These are phyloP conservation scores for Populus alba DNA, from an alignment of 345 rosid genomes.

Conservation along the genomic window DNA sequence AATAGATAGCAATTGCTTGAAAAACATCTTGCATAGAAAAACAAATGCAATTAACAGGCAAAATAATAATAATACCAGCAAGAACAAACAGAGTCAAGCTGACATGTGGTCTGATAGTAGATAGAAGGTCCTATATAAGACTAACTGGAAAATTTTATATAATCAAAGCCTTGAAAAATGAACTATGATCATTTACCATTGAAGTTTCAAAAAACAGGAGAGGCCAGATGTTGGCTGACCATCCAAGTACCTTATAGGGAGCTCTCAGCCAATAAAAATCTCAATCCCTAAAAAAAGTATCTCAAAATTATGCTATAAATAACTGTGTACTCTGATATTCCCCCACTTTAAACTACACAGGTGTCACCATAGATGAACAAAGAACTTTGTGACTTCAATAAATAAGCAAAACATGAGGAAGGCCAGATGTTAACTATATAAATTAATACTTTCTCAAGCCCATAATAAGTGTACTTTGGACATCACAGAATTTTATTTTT, in stretches of 20 bases:
- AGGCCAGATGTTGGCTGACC: neutral
- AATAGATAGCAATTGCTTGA: neutral
- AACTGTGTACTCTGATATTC: neutral
- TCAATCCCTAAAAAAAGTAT: neutral
- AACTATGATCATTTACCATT: neutral
- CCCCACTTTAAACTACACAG: neutral
- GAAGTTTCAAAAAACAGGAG: neutral
- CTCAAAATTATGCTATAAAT: neutral
- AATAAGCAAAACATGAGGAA: neutral
- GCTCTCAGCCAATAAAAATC: neutral
- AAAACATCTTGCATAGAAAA: neutral
- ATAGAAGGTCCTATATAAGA: neutral
- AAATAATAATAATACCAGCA: neutral
- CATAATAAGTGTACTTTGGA: neutral
- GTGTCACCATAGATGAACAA: neutral
- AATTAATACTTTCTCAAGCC: neutral
- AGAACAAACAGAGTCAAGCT: neutral
- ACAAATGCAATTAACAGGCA: neutral
- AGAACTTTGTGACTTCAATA: neutral
- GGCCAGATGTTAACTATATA: neutral
- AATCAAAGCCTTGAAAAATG: neutral
- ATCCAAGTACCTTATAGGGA: neutral
- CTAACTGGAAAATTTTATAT: neutral
- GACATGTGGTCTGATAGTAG: neutral
- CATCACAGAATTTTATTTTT: neutral